phyloP scores from a whole-genome alignment of 768 basidiomycete genomes.

The Leccinellum luteum region DNA sequence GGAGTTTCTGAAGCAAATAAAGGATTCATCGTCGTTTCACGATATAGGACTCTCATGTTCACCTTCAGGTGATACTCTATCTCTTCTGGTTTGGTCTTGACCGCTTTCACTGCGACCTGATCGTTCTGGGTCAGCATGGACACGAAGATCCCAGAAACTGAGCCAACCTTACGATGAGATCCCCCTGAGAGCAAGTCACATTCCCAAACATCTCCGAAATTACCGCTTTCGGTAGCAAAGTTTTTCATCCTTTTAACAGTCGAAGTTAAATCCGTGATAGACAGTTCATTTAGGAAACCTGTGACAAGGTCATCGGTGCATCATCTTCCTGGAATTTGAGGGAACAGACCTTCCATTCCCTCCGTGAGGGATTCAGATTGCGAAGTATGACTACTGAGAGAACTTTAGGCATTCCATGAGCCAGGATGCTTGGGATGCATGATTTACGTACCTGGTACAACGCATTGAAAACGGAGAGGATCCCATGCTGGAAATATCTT shows the following conservation, averaged over 20 bases:
- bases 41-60: not conserved
- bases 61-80: conserved; percentile 13
- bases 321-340: not conserved
- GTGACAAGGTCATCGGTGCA: not conserved
- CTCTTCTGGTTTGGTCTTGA: conserved; percentile 4
- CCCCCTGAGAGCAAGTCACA: conserved; percentile 18
- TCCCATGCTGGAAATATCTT: not conserved
- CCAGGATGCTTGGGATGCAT: not conserved
- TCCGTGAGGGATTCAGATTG: conserved; percentile 8
- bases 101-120: conserved; percentile 23
- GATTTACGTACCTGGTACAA: too few relatives aligned
- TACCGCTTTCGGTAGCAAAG: conserved; percentile 11
- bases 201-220: conserved; percentile 24
- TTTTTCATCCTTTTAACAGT: conserved; percentile 1
- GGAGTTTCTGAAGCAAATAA: conserved; percentile 20
- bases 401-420: conserved; percentile 4
- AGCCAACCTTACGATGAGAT: conserved; percentile 5
- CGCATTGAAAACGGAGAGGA: too few relatives aligned
- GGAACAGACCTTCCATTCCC: conserved; percentile 10
- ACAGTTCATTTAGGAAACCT: conserved; percentile 9
- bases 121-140: not conserved
- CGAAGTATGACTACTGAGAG: conserved; percentile 13
- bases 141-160: not conserved
- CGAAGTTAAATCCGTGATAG: conserved; percentile 1
- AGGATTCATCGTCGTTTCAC: not conserved